Percentiles rank a stretch among this genome's conserved stretches.
These are phyloP conservation scores for Wickerhamomyces ciferrii DNA, from an alignment of 805 yeast genomes.

Conservation along the genomic window DNA sequence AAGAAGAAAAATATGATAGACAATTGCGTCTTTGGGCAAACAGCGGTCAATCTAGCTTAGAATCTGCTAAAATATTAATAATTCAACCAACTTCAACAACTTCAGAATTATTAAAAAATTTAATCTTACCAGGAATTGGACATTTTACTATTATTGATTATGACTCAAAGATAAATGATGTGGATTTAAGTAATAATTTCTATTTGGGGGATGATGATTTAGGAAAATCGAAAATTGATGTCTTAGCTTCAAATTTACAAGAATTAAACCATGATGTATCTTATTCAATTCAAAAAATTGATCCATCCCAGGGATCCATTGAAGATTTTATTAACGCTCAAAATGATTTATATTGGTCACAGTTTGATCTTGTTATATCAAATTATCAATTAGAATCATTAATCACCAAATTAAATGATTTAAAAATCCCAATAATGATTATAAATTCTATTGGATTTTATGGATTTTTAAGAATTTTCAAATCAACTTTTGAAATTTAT, in stretches of 20 bases:
- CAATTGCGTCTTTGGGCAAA: constrained; percentile 86
- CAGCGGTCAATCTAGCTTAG: constrained; percentile 63
- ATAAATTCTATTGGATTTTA: constrained; percentile 58
- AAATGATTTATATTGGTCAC: constrained; percentile 33
- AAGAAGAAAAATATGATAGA: constrained; percentile 65
- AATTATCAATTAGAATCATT: constrained; percentile 26
- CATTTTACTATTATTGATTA: constrained; percentile 54
- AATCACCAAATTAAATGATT: constrained; percentile 33
- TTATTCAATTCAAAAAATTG: constrained; percentile 25
- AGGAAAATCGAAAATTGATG: constrained; percentile 35
- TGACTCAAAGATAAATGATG: constrained; percentile 26
- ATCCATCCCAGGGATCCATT: constrained; percentile 9
- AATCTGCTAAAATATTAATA: constrained; percentile 53
- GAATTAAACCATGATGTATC: constrained; percentile 60
- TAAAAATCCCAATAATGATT: constrained; percentile 48
- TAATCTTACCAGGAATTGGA: constrained; percentile 74
- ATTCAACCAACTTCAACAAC: constrained; percentile 53
- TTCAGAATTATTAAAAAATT: constrained; percentile 70
- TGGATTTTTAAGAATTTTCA: constrained; percentile 48
- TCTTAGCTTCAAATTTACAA: constrained; percentile 34
- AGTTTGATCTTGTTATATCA: constrained; percentile 45
- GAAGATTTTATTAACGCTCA: no score
- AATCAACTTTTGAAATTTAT: constrained; percentile 57
- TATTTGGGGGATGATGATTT: constrained; percentile 9
- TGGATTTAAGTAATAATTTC: background rate